Percentiles rank a stretch among this genome's conserved stretches.
Evolutionary conservation across 768 basidiomycete genomes (phyloP).

Genomic region (Podaxis sp.): DNA sequence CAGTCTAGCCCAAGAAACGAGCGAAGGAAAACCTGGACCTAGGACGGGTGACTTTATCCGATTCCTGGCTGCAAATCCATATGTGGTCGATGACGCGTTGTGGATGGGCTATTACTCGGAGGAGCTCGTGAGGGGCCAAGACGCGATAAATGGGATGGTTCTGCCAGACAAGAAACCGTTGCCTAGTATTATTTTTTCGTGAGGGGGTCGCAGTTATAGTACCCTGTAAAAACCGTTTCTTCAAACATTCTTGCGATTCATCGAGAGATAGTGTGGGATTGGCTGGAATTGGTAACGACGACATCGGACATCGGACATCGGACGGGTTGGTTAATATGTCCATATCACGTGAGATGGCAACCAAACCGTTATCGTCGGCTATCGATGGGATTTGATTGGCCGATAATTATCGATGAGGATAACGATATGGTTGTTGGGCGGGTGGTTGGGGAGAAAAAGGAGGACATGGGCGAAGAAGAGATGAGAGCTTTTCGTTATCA

Average conservation of each 20-base stretch:
- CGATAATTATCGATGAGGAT: conserved; percentile 4
- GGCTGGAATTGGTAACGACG: neutral
- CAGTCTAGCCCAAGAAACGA: conserved; percentile 11
- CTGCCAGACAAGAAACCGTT: conserved; percentile 43
- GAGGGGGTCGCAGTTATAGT: conserved; percentile 17
- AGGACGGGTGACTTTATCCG: conserved; percentile 27
- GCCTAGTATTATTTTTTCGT: conserved; percentile 34
- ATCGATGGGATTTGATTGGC: conserved; percentile 13
- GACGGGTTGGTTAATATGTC: neutral
- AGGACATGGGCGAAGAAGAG: neutral
- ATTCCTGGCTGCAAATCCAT: conserved; percentile 39
- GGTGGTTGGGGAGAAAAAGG: neutral
- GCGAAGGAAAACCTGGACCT: neutral
- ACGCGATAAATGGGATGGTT: conserved; percentile 40
- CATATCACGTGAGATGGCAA: neutral
- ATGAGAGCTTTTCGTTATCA: conserved; percentile 1
- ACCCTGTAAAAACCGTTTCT: neutral
- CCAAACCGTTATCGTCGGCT: neutral
- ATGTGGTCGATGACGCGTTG: conserved; percentile 37
- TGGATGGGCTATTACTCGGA: conserved; percentile 43
- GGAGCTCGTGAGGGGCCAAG: conserved; percentile 39
- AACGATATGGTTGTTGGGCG: neutral
- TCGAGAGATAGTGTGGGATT: too few relatives aligned
- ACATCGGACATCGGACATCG: neutral
- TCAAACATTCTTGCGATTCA: neutral